Evolutionary conservation across 1,139 yeast species (phyloP).

Genomic region (Suhomyces yuchorum): DNA sequence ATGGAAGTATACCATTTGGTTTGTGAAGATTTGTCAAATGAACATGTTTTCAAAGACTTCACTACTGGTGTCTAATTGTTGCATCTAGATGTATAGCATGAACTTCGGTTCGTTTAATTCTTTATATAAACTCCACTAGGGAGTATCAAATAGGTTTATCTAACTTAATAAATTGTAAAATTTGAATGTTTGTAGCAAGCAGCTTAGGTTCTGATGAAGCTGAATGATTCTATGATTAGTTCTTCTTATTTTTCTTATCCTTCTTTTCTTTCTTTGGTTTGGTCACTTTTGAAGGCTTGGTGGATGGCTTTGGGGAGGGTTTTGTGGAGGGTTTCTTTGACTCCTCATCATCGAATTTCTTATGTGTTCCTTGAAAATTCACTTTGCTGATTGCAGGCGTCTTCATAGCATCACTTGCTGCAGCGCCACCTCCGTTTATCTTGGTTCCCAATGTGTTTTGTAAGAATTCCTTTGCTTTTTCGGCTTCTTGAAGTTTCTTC

Average conservation of each 20-base stretch:
- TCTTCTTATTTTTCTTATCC: background rate
- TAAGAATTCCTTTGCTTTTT: constrained; percentile 46
- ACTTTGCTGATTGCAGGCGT: constrained; percentile 61
- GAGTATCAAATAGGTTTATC: background rate
- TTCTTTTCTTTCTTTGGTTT: constrained; percentile 5
- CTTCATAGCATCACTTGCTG: constrained; percentile 27
- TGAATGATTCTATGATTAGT: background rate
- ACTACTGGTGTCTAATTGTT: constrained; percentile 31
- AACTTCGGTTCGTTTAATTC: constrained; percentile 10
- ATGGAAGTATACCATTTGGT: constrained; percentile 76
- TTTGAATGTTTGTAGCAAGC: background rate
- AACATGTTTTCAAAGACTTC: constrained; percentile 58
- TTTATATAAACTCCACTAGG: constrained; percentile 6
- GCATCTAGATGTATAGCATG: constrained; percentile 8
- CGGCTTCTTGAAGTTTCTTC: constrained; percentile 28
- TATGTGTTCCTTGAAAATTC: constrained; percentile 63
- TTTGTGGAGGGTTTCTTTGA: constrained; percentile 5
- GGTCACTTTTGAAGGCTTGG: constrained; percentile 13
- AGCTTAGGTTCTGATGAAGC: no score
- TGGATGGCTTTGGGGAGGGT: background rate
- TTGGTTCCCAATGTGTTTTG: constrained; percentile 47
- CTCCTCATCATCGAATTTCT: constrained; percentile 39
- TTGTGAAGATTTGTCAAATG: constrained; percentile 56
- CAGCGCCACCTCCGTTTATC: constrained; percentile 33
- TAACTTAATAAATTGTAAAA: background rate